Evolutionary conservation across 768 basidiomycete genomes (phyloP).

Genomic region (Leucosporidium creatinivorum): DNA sequence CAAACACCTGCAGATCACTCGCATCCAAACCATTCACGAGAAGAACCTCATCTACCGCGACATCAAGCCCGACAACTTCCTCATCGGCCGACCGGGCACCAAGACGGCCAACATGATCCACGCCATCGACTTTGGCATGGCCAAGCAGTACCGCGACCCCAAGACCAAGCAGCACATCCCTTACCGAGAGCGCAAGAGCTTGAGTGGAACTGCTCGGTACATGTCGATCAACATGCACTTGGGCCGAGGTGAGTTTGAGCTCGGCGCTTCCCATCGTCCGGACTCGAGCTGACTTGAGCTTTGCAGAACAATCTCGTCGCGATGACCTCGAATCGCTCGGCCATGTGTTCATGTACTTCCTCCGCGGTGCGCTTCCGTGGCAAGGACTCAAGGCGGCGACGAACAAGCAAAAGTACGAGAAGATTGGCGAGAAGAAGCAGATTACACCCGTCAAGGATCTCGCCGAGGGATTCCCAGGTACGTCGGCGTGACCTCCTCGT

Average conservation of each 20-base stretch:
- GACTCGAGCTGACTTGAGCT: background rate
- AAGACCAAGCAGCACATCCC: conserved; percentile 99
- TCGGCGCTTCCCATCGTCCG: conserved; percentile 38
- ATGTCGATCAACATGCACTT: conserved; percentile 99
- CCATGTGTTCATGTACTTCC: conserved; percentile 99
- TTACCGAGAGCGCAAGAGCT: conserved; percentile 91
- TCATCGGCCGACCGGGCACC: conserved; percentile 75
- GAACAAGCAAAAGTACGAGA: conserved; percentile 99
- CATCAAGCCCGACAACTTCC: conserved; percentile 98
- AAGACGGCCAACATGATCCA: conserved; percentile 64
- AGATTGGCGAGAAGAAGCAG: conserved; percentile 98
- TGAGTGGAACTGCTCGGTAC: conserved; percentile 96
- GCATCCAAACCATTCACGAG: conserved; percentile 95
- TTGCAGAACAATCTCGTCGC: conserved; percentile 62
- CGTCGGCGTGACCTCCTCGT: conserved; percentile 78
- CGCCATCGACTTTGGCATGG: conserved; percentile 93
- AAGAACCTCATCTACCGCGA: conserved; percentile 98
- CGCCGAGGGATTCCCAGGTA: conserved; percentile 91
- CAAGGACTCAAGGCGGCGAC: conserved; percentile 97
- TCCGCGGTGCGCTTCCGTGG: conserved; percentile 96
- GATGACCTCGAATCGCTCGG: conserved; percentile 97
- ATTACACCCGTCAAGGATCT: conserved; percentile 93
- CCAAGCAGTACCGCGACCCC: conserved; percentile 95
- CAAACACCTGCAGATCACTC: conserved; percentile 56
- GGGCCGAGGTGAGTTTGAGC: conserved; percentile 61